Conservation (phyloP, 1,139 yeast genomes). For the Nadsonia commutata region DNA sequence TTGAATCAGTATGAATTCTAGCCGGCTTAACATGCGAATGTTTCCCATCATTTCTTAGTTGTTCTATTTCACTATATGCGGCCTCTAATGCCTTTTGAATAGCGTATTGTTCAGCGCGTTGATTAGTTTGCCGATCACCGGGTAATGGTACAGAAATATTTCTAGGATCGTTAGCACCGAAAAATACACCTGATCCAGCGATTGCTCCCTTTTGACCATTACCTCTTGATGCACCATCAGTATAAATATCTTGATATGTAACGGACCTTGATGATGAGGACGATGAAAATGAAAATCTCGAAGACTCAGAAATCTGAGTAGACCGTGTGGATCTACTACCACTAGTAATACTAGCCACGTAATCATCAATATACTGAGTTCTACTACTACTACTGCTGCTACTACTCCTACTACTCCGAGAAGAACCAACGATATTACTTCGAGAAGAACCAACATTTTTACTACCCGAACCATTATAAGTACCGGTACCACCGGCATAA, state of each 20-base stretch:
- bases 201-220: slow-evolving; percentile 32
- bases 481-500: not conserved
- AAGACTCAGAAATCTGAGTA: slow-evolving; percentile 7
- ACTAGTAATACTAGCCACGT: too few species aligned
- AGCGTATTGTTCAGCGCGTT: slow-evolving; percentile 67
- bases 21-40: slow-evolving; percentile 1
- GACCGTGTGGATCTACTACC: too few species aligned
- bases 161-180: slow-evolving; percentile 39
- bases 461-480: not conserved
- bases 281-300: slow-evolving; percentile 51
- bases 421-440: not conserved
- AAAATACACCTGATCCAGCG: slow-evolving; percentile 70
- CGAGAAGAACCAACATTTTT: not conserved
- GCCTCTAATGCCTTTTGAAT: slow-evolving; percentile 37
- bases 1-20: slow-evolving; percentile 40
- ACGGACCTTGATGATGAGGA: slow-evolving; percentile 22
- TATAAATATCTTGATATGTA: slow-evolving; percentile 22
- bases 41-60: not conserved
- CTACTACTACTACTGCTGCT: not conserved
- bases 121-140: slow-evolving; percentile 50
- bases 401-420: not conserved
- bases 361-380: too few species aligned
- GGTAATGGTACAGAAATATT: slow-evolving; percentile 39
- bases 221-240: slow-evolving; percentile 58
- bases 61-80: slow-evolving; percentile 16